Conservation (phyloP, 805 yeast species). For the Kazachstania taianensis region DNA sequence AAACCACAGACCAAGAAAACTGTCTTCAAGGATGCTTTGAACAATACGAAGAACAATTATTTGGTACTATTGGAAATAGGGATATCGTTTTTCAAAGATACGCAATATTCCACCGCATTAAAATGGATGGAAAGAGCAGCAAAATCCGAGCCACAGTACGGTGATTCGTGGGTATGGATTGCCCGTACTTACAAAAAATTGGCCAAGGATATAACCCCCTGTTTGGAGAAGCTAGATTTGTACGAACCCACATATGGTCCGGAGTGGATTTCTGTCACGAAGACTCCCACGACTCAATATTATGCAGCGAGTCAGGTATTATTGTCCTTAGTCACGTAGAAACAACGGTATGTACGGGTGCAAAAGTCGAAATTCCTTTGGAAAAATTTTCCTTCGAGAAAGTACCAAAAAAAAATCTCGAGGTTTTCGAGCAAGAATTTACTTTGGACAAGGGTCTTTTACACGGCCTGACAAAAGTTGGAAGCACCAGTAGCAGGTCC, state of each 20-base stretch:
- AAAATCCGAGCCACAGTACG: constrained; percentile 44
- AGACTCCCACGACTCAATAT: constrained; percentile 39
- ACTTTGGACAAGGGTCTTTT: no score
- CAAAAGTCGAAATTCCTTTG: constrained; percentile 4
- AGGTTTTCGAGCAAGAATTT: no score
- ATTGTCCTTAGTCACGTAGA: neutral
- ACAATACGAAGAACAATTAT: constrained; percentile 50
- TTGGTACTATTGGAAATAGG: constrained; percentile 57
- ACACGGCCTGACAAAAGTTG: no score
- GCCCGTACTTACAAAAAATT: constrained; percentile 36
- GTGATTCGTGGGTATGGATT: constrained; percentile 71
- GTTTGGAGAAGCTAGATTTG: constrained; percentile 22
- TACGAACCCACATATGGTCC: constrained; percentile 55
- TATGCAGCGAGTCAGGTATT: constrained; percentile 31
- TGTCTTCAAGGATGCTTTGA: constrained; percentile 60
- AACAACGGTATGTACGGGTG: constrained; percentile 4
- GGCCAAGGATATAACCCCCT: constrained; percentile 8
- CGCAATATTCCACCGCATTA: constrained; percentile 51
- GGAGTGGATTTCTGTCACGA: constrained; percentile 44
- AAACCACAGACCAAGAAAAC: constrained; percentile 45
- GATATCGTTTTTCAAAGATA: constrained; percentile 51
- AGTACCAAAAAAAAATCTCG: no score
- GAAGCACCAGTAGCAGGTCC: no score
- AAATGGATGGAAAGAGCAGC: constrained; percentile 70
- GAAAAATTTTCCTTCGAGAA: constrained; percentile 1